Conservation (phyloP, 2,329 filamentous ascomycete genomes). For the Dactylellina cionopaga region DNA sequence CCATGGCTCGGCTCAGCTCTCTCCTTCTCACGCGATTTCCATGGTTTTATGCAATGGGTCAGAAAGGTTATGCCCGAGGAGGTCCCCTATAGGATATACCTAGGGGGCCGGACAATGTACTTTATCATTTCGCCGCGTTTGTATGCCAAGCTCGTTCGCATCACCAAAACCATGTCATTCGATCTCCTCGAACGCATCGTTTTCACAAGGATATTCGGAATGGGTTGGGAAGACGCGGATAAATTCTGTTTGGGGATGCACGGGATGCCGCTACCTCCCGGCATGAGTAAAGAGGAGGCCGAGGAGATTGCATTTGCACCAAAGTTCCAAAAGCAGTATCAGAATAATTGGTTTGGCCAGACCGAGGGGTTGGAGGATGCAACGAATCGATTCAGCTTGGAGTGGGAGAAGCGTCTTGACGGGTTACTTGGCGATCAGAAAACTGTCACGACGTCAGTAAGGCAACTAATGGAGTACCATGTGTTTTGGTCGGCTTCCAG, state of each 20-base stretch:
- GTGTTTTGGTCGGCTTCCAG: conserved; percentile 32
- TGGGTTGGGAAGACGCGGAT: conserved; percentile 21
- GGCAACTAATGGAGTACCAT: conserved; percentile 24
- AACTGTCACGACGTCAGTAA: background rate
- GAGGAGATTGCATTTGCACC: conserved; percentile 16
- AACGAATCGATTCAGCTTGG: background rate
- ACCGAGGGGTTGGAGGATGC: conserved; percentile 7
- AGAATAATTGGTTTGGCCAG: conserved; percentile 33
- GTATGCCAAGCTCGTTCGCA: conserved; percentile 35
- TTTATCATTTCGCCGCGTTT: conserved; percentile 33
- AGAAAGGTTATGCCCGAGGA: conserved; percentile 29
- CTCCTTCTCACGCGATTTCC: conserved; percentile 31
- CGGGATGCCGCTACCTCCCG: conserved; percentile 18
- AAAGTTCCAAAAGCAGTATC: conserved; percentile 23
- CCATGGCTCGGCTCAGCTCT: conserved; percentile 42
- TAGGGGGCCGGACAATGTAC: conserved; percentile 35
- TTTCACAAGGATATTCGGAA: conserved; percentile 33
- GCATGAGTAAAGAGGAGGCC: conserved; percentile 26
- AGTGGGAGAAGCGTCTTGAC: conserved; percentile 18
- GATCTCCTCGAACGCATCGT: conserved; percentile 40
- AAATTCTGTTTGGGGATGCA: conserved; percentile 37
- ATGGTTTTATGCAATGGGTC: conserved; percentile 32
- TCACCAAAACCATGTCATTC: conserved; percentile 40
- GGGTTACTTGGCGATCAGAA: background rate
- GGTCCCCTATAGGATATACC: conserved; percentile 16